Evolutionary conservation across 441 rosid species (phyloP).

Genomic region (Melastoma candidum): DNA sequence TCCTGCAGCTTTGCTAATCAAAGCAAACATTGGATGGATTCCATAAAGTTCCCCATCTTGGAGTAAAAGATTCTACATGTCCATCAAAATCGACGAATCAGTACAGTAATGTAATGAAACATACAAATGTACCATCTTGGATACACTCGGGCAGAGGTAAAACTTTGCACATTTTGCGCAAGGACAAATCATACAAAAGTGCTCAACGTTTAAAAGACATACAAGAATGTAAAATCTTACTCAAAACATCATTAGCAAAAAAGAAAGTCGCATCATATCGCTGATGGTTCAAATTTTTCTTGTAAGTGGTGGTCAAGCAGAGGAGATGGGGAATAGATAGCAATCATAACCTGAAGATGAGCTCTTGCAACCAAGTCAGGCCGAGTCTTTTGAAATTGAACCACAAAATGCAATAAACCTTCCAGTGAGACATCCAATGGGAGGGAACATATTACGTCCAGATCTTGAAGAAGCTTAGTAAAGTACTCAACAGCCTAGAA

Average conservation of each 20-base stretch:
- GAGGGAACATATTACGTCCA: slow-evolving; percentile 66
- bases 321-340: slow-evolving; percentile 2
- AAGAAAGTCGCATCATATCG: no score
- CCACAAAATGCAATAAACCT: slow-evolving; percentile 59
- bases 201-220: no score
- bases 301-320: neutral
- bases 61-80: slow-evolving; percentile 71
- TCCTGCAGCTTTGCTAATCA: slow-evolving; percentile 57
- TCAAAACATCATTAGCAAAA: no score
- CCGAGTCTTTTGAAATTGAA: slow-evolving; percentile 74
- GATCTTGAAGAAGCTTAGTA: slow-evolving; percentile 82
- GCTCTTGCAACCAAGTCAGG: slow-evolving; percentile 94
- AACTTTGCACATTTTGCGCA: no score
- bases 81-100: neutral
- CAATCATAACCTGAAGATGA: slow-evolving; percentile 75
- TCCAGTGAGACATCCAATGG: slow-evolving; percentile 61
- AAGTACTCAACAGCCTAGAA: slow-evolving; percentile 78
- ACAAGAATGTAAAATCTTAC: no score
- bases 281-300: no score
- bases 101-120: neutral
- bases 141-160: no score
- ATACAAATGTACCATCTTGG: no score
- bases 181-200: no score
- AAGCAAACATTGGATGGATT: slow-evolving; percentile 59
- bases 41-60: slow-evolving; percentile 98